phyloP scores from a whole-genome alignment of 768 basidiomycete genomes.

The Naganishia vishniacii region DNA sequence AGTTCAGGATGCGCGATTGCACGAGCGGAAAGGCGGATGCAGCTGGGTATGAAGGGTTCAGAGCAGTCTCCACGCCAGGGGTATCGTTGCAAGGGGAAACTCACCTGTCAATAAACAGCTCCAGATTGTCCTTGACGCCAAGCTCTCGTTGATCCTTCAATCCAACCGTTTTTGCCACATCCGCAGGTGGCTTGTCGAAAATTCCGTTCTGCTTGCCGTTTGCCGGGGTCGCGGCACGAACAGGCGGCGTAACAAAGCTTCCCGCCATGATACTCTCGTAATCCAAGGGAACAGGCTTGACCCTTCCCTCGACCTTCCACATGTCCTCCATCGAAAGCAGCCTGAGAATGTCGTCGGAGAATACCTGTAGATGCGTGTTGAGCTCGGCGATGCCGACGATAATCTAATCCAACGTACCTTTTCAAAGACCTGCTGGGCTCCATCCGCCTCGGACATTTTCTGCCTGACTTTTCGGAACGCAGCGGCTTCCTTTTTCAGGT shows the following conservation, averaged over 20 bases:
- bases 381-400: neutral
- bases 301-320: slow-evolving; percentile 72
- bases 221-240: slow-evolving; percentile 24
- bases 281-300: slow-evolving; percentile 77
- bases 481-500: slow-evolving; percentile 78
- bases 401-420: slow-evolving; percentile 57
- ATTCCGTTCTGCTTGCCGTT: slow-evolving; percentile 33
- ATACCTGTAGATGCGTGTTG: slow-evolving; percentile 59
- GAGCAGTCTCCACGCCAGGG: no score
- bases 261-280: slow-evolving; percentile 68
- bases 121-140: slow-evolving; percentile 70
- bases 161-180: slow-evolving; percentile 25
- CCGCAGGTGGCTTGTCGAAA: slow-evolving; percentile 35
- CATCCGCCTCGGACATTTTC: slow-evolving; percentile 58
- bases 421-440: slow-evolving; percentile 69
- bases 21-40: slow-evolving; percentile 67
- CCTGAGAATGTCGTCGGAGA: slow-evolving; percentile 77
- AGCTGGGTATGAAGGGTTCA: slow-evolving; percentile 53
- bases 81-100: no score
- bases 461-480: slow-evolving; percentile 77
- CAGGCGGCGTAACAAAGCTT: slow-evolving; percentile 51
- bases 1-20: slow-evolving; percentile 54
- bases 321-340: slow-evolving; percentile 90
- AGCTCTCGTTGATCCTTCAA: slow-evolving; percentile 79
- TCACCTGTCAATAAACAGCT: slow-evolving; percentile 79